Evolutionary conservation across 2,329 filamentous ascomycete species (phyloP), one percentile per base, ranked within the genome.

Genomic region (Trichoderma asperellum): DNA sequence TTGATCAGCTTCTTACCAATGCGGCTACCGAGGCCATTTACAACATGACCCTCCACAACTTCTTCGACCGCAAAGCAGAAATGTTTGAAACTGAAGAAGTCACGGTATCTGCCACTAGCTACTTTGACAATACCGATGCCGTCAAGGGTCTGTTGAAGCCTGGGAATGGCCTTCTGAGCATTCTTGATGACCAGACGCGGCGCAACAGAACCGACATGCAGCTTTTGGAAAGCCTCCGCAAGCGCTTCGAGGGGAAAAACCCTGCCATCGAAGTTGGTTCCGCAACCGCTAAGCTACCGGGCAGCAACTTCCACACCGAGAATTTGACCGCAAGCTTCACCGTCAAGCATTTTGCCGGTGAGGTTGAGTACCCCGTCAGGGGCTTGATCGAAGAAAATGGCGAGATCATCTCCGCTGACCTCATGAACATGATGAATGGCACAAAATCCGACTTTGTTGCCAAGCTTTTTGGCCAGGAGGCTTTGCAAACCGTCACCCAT

Each of bases 121-220:
- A 98, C 80, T 99, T 97, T 75, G 96, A 99, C 80, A 99, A 98
- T 79, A 94, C 92, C 0, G 96, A 98, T 78, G 94, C 95, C 11
- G 94, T 97, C 71, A 93, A 92, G 75, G 95, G 94, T 14, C 85
- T 99, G 37, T 84, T 99, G 68, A 99, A 98, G 82, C 86, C 93
- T 68, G 93, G 94, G 32, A 98, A 98, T 75, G 96, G 96, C 56
- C 84, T 99, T 49, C 85, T 99, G 24, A 94, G 93, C 80, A 99
- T 99, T 72, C 84, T 99, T 0, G 96, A 99, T 76, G 96, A 99
- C 76, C 96, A 99, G 80, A 97, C 94, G 56, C 91, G 92, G 60
- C 92, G 95, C 66, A 92, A 95, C 74, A 91, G 94, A 76, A 93
- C 91, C 0, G 96, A 99, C 73, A 86, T 92, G 79, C 95, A 99